These are phyloP conservation scores for Colletotrichum tropicicola DNA, from an alignment of 2,329 filamentous ascomycete species.

Conservation along the genomic window DNA sequence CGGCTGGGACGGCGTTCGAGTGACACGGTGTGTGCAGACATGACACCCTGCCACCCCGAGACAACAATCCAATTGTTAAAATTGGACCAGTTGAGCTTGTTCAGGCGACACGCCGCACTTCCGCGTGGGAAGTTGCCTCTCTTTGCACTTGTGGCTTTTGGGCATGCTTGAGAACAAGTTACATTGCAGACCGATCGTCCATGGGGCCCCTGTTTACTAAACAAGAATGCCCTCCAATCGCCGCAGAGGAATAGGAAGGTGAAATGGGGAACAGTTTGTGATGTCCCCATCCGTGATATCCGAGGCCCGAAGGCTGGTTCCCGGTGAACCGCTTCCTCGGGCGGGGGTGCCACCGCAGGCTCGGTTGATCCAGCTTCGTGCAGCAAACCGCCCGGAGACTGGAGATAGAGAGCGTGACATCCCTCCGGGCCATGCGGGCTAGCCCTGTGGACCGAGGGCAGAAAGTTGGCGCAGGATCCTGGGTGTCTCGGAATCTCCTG, in stretches of 20 bases:
- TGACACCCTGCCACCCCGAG: background rate
- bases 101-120: background rate
- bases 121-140: background rate
- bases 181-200: background rate
- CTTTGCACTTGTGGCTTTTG: background rate
- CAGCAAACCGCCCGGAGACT: background rate
- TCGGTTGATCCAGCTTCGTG: background rate
- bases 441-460: slow-evolving; percentile 16
- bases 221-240: background rate
- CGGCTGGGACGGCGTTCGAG: background rate
- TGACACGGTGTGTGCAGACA: too few species aligned
- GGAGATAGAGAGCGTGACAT: slow-evolving; percentile 9
- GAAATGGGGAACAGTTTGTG: background rate
- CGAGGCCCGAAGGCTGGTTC: background rate
- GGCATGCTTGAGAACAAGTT: too few species aligned
- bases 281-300: slow-evolving; percentile 12
- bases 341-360: background rate
- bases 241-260: background rate
- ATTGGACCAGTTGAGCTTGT: slow-evolving; percentile 5
- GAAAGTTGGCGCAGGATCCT: background rate
- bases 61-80: background rate
- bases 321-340: background rate
- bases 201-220: too few species aligned
- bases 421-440: slow-evolving; percentile 1
- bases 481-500: background rate